Evolutionary conservation across 2,329 filamentous ascomycete species (phyloP).

Genomic region (Diaporthe aspalathi): DNA sequence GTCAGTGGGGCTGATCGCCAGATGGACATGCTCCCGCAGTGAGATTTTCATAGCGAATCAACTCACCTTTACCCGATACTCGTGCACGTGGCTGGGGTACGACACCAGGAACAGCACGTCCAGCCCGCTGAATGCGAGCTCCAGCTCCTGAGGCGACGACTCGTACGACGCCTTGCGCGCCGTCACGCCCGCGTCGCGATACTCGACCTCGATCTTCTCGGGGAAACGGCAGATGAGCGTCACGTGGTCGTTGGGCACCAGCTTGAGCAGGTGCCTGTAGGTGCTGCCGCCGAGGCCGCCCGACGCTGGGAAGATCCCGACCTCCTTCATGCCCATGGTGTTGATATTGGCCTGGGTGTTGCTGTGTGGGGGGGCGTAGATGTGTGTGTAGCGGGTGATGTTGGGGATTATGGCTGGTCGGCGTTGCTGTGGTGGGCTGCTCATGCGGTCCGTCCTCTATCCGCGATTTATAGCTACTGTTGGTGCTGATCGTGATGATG

Average conservation of each 20-base stretch:
- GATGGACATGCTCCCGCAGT: no score
- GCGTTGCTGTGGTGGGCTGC: neutral
- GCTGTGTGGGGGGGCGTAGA: neutral
- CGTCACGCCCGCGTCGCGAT: conserved; percentile 55
- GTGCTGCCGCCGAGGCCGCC: conserved; percentile 65
- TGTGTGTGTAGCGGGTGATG: conserved; percentile 20
- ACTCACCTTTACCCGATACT: conserved; percentile 56
- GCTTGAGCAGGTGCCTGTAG: conserved; percentile 58
- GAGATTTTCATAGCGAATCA: neutral
- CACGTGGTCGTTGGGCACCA: conserved; percentile 57
- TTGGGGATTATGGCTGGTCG: neutral
- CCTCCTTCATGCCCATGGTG: conserved; percentile 46
- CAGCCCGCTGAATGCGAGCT: conserved; percentile 60
- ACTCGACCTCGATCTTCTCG: conserved; percentile 53
- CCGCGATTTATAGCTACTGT: neutral
- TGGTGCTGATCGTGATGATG: neutral
- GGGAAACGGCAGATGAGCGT: conserved; percentile 60
- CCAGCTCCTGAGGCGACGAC: conserved; percentile 54
- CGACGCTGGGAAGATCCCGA: conserved; percentile 63
- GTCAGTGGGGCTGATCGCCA: neutral
- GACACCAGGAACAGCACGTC: conserved; percentile 67
- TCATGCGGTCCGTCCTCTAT: neutral
- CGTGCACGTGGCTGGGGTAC: conserved; percentile 61
- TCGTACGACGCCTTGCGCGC: conserved; percentile 66
- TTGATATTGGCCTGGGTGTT: neutral